Evolutionary conservation across 2,329 filamentous ascomycete species (phyloP).

Genomic region (Pestalotiopsis sp.): DNA sequence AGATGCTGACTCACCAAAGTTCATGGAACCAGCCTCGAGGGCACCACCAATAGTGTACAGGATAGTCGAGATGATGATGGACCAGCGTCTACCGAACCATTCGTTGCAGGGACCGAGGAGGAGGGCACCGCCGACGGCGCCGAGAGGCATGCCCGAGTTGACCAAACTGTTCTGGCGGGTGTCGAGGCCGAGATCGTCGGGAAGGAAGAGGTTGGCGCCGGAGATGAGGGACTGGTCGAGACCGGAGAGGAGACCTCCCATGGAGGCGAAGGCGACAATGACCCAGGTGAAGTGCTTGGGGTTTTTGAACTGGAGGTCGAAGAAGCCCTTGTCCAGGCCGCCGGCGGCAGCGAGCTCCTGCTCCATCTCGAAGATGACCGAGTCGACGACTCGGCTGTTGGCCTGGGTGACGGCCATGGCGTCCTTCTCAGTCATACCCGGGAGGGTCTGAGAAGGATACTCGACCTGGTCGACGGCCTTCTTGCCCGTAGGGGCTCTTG

Average conservation of each 20-base stretch:
- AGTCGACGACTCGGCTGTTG: slow-evolving; percentile 36
- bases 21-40: slow-evolving; percentile 66
- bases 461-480: slow-evolving; percentile 22
- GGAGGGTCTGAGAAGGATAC: slow-evolving; percentile 20
- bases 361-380: slow-evolving; percentile 42
- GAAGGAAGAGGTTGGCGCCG: slow-evolving; percentile 68
- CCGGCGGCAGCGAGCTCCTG: slow-evolving; percentile 34
- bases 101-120: slow-evolving; percentile 69
- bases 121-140: slow-evolving; percentile 69
- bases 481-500: slow-evolving; percentile 3
- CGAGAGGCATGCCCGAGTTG: slow-evolving; percentile 70
- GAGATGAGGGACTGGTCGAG: slow-evolving; percentile 73
- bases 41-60: slow-evolving; percentile 71
- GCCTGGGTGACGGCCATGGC: slow-evolving; percentile 37
- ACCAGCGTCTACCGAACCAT: slow-evolving; percentile 63
- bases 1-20: slow-evolving; percentile 47
- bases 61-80: slow-evolving; percentile 68
- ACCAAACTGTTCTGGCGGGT: slow-evolving; percentile 62
- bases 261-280: slow-evolving; percentile 70
- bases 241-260: slow-evolving; percentile 72
- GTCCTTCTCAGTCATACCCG: slow-evolving; percentile 28
- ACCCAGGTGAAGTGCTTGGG: slow-evolving; percentile 67
- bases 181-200: slow-evolving; percentile 55
- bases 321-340: slow-evolving; percentile 37
- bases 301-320: slow-evolving; percentile 60